Conservation (phyloP, 805 yeast species). For the Candida insectorum region DNA sequence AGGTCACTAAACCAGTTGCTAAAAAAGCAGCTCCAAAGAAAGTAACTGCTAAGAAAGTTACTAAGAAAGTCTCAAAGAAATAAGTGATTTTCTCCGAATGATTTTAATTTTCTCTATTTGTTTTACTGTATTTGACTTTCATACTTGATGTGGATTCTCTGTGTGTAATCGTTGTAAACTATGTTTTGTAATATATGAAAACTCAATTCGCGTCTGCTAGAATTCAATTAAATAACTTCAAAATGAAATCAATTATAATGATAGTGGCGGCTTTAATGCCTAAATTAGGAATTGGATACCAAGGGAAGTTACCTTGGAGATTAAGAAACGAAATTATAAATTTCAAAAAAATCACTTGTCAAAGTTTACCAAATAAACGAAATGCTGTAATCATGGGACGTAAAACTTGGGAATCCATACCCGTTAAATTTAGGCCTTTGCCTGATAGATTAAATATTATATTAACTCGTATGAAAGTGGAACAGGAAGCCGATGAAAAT, state of each 20-base stretch:
- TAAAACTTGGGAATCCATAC: constrained; percentile 94
- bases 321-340: constrained; percentile 80
- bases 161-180: no score
- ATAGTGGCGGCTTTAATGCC: constrained; percentile 88
- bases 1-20: constrained; percentile 6
- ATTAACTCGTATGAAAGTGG: constrained; percentile 49
- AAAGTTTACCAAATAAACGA: constrained; percentile 21
- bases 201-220: no score
- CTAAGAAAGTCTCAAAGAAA: constrained; percentile 7
- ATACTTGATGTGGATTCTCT: no score
- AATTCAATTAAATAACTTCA: no score
- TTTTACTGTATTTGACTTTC: no score
- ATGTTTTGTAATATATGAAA: no score
- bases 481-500: constrained; percentile 9
- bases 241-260: constrained; percentile 30
- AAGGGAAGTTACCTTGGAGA: constrained; percentile 86
- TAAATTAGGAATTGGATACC: constrained; percentile 75
- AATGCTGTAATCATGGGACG: constrained; percentile 96
- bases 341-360: constrained; percentile 70
- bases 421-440: constrained; percentile 77
- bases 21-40: constrained; percentile 9
- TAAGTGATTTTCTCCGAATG: neutral
- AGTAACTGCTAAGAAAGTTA: constrained; percentile 22
- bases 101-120: no score
- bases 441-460: constrained; percentile 73